Base-by-base conservation (phyloP, 441 rosid genomes). In the Geranium incanum region DNA sequence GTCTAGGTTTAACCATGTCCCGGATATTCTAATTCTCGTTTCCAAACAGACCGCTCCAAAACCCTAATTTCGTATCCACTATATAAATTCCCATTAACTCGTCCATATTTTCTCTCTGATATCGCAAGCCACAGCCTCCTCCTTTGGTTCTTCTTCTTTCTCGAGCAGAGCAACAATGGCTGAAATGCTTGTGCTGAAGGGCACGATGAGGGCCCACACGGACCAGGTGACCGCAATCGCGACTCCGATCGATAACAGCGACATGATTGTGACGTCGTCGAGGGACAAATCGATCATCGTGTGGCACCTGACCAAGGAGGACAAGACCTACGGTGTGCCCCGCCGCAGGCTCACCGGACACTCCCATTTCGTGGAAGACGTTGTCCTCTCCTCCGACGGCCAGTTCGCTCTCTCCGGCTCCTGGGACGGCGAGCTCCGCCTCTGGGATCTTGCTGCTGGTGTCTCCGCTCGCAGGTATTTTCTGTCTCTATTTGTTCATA, bases 361-460 rank as follows among this genome's bases (percentile, higher is more conserved):
- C 79, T 92, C 97, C 63, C 93, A 87, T 79, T 92, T 92, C 63
- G 97, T 95, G 1, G 84, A 92, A 79, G 99, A 95, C 38, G 97
- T 90, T 5, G 99, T 95, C 5, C 93, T 95, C 64, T 95, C 99
- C 6, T 95, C 95, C 12, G 99, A 95, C 63, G 91, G 98, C 15
- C 97, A 92, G 83, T 95, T 92, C 73, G 99, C 99, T 0, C 95
- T 95, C 15, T 95, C 98, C 52, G 95, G 97, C 3, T 86, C 97
- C 52, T 95, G 99, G 99, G 99, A 94, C 79, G 89, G 96, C 37
- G 97, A 91, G 86, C 98, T 94, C 41, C 97, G 98, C 8, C 96
- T 94, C 55, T 94, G 99, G 99, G 99, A 94, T 75, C 90, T 94
- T 37, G 80, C 84, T n/a, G 9, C 89, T 21, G 99, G 97, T 1